Evolutionary conservation across 139 green algal genomes (phyloP), one percentile per base, ranked within the genome.

Genomic region (Desmodesmus armatus): DNA sequence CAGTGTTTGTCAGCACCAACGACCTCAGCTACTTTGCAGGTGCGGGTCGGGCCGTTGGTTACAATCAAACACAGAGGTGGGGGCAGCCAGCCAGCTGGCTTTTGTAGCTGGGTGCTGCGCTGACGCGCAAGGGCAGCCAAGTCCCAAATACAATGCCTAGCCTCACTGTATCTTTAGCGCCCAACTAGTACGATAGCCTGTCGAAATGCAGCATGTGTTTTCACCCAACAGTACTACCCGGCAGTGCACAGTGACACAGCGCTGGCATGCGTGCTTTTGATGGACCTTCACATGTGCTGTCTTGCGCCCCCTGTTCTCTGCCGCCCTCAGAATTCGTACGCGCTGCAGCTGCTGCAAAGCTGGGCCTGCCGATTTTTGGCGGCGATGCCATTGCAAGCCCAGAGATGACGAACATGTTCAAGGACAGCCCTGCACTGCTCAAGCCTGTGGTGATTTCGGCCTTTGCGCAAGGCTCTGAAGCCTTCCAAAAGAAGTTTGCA

Each of bases 1-100:
- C 76, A 3, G 76, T 82, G 35, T 82, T 82, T 31, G 55, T 82
- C 37, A 39, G 55, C 25, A 82, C 76, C 2, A 82, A 15, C 17
- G 62, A 82, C 76, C n/a, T 72, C 9, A 21, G 15, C 7, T 82
- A 72, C 72, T 53, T 55, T 15, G 74, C 74, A 53, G 74, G 74
- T 77, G 39, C 9, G 69, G 25, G 17, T 69, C n/a, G n/a, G n/a
- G n/a, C n/a, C n/a, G n/a, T n/a, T n/a, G n/a, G n/a, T 62, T 13
- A 17, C 17, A 13, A 62, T 27, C 15, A 17, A 27, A 17, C 51
- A 62, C 13, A 62, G 13, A 13, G 51, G 15, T 27, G 13, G 51
- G 51, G 51, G 51, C 51, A 62, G n/a, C n/a, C n/a, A n/a, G n/a
- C n/a, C n/a, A n/a, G n/a, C n/a, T n/a, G n/a, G n/a, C n/a, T n/a